Conservation (phyloP, 306 rosid species). For the Lagenaria siceraria region DNA sequence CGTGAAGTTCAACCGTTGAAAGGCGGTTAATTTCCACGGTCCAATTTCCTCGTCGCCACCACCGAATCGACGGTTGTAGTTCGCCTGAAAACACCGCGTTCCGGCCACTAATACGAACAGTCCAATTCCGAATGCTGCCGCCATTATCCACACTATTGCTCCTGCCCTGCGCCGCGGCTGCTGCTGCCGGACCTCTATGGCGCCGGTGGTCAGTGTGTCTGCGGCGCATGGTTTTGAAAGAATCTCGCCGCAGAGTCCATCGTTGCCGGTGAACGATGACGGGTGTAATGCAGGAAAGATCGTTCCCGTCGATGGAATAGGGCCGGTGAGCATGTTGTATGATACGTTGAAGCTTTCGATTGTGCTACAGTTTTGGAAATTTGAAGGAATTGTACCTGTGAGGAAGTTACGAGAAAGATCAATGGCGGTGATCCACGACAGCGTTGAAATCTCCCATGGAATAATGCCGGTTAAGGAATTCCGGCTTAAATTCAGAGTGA, state of each 20-base stretch:
- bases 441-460: constrained; percentile 79
- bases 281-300: constrained; percentile 54
- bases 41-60: constrained; percentile 33
- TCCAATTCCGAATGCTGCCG: constrained; percentile 85
- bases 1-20: constrained; percentile 78
- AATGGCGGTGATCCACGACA: constrained; percentile 66
- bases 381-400: constrained; percentile 78
- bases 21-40: constrained; percentile 83
- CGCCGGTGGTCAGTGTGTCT: constrained; percentile 20
- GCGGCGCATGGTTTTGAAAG: constrained; percentile 47
- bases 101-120: constrained; percentile 69
- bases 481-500: constrained; percentile 41
- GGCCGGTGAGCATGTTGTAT: constrained; percentile 64
- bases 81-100: constrained; percentile 74
- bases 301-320: constrained; percentile 52
- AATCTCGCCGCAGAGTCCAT: constrained; percentile 56
- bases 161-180: constrained; percentile 64
- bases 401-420: constrained; percentile 70
- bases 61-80: constrained; percentile 31
- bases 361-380: constrained; percentile 62
- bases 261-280: constrained; percentile 69
- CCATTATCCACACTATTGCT: constrained; percentile 78
- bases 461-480: constrained; percentile 75
- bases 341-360: constrained; percentile 66
- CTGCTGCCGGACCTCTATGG: constrained; percentile 21